These are phyloP conservation scores for Gracilaria caudata DNA, from an alignment of 23 red algal genomes.

Conservation along the genomic window DNA sequence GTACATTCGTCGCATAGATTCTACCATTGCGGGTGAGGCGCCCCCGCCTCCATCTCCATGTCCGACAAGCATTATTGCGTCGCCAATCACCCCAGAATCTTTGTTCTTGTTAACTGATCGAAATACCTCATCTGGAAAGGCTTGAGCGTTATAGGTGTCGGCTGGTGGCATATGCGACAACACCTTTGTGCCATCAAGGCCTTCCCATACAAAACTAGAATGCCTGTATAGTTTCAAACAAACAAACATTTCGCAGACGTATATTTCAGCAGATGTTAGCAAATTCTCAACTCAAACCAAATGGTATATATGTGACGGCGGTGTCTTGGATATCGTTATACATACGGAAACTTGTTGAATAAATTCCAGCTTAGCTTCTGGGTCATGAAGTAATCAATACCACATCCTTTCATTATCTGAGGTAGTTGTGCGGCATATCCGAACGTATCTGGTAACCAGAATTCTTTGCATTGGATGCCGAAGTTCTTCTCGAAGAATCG, in stretches of 20 bases:
- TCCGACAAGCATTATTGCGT: conserved; percentile 82
- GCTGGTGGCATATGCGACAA: conserved; percentile 84
- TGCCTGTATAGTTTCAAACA: conserved; percentile 15
- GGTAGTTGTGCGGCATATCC: conserved; percentile 74
- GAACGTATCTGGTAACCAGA: conserved; percentile 86
- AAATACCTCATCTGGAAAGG: conserved; percentile 66
- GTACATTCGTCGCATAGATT: conserved; percentile 70
- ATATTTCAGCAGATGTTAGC: not conserved
- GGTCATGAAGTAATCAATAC: conserved; percentile 75
- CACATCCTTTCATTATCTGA: conserved; percentile 71
- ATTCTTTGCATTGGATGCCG: conserved; percentile 39
- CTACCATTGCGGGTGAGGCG: conserved; percentile 80
- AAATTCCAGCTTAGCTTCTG: conserved; percentile 89
- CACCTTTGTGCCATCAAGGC: conserved; percentile 69
- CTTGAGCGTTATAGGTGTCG: conserved; percentile 82
- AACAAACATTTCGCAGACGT: not conserved
- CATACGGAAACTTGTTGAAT: conserved; percentile 87
- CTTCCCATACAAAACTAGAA: conserved; percentile 86
- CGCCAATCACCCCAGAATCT: conserved; percentile 51
- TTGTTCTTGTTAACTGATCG: conserved; percentile 70
- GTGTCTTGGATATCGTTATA: not conserved
- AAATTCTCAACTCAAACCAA: not conserved
- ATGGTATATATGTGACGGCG: not conserved
- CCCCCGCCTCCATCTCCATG: conserved; percentile 92
- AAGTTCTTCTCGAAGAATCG: conserved; percentile 73